A percentile compares a stretch with the other conserved stretches of the same genome.
phyloP scores from a whole-genome alignment of 2,329 filamentous ascomycete species.

The Neurospora sp. region DNA sequence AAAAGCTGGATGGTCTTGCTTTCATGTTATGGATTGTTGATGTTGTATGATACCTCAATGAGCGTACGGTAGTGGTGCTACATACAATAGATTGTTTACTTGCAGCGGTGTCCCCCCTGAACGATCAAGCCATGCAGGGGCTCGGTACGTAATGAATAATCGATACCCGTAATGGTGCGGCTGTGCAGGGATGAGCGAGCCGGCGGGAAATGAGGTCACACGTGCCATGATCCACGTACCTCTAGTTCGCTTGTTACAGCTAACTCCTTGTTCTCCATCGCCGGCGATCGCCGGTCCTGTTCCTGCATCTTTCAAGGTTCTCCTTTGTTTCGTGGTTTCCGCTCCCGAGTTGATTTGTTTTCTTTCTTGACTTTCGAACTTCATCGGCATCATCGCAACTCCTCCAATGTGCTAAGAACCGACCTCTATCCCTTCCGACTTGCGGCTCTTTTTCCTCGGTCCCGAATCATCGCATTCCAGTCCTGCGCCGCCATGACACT shows the following conservation, averaged over 20 bases:
- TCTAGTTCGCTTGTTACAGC: neutral
- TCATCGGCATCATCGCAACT: neutral
- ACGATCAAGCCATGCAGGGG: neutral
- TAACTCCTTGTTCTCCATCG: neutral
- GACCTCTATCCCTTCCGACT: neutral
- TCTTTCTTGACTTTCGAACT: neutral
- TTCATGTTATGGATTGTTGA: neutral
- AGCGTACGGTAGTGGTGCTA: neutral
- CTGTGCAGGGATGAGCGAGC: neutral
- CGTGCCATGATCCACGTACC: neutral
- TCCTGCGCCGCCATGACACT: slow-evolving; percentile 8
- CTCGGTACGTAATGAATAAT: neutral
- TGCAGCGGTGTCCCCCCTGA: neutral
- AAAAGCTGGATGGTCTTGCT: neutral
- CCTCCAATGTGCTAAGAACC: neutral
- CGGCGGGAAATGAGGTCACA: neutral
- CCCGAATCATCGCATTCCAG: neutral
- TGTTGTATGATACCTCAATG: neutral
- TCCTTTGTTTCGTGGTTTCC: neutral
- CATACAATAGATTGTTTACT: neutral
- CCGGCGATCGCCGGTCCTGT: neutral
- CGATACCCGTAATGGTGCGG: neutral
- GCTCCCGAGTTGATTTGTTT: neutral
- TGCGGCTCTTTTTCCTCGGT: neutral
- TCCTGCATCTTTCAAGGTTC: neutral